Evolutionary conservation across 164 flowering plant genomes (phyloP).

Genomic region (Vitis labrusca): DNA sequence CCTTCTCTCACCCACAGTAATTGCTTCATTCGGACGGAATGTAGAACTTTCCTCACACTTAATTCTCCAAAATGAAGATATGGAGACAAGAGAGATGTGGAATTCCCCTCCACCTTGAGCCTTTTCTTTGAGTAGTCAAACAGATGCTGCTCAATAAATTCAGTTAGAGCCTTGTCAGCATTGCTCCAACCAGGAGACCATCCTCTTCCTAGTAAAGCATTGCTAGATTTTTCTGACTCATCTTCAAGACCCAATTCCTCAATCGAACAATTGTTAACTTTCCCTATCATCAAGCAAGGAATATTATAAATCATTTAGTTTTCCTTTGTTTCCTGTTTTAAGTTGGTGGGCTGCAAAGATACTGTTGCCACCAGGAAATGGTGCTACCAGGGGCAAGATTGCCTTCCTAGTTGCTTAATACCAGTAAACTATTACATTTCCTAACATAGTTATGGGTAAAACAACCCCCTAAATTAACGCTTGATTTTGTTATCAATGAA

Average conservation of each 20-base stretch:
- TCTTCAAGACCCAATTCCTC: conserved; percentile 86
- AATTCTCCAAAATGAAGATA: conserved; percentile 89
- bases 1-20: conserved; percentile 63
- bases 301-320: neutral
- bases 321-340: neutral
- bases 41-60: conserved; percentile 75
- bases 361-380: neutral
- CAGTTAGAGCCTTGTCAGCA: conserved; percentile 67
- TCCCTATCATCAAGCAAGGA: conserved; percentile 39
- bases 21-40: conserved; percentile 61
- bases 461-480: no score
- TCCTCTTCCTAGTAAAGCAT: conserved; percentile 72
- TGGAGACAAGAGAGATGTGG: conserved; percentile 83
- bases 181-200: conserved; percentile 97
- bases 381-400: neutral
- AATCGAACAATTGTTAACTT: conserved; percentile 44
- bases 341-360: neutral
- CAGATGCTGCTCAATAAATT: conserved; percentile 62
- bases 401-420: neutral
- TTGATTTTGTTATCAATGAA: neutral
- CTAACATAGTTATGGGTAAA: no score
- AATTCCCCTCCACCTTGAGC: conserved; percentile 50
- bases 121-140: conserved; percentile 57
- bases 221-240: conserved; percentile 85
- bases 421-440: no score